Percentiles rank a stretch among this genome's conserved stretches.
phyloP scores from a whole-genome alignment of 768 basidiomycete genomes.

The Strobilomyces dryophilus region DNA sequence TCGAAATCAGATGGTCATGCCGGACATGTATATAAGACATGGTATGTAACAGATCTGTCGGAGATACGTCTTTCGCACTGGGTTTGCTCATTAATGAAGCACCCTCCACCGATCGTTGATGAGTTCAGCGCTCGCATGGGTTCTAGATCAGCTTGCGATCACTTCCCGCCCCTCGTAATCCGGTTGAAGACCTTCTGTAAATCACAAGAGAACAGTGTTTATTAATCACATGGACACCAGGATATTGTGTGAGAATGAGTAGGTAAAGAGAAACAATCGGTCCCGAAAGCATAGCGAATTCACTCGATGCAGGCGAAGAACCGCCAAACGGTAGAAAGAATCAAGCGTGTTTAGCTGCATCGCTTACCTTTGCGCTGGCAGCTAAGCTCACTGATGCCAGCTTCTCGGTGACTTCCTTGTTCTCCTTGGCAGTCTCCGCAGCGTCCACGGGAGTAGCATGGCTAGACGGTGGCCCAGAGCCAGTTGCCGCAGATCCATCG shows the following conservation, averaged over 20 bases:
- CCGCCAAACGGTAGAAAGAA: not conserved
- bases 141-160: not conserved
- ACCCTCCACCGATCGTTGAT: not conserved
- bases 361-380: constrained; percentile 31
- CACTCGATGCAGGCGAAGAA: not conserved
- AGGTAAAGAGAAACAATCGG: constrained; percentile 1
- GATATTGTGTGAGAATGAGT: constrained; percentile 1
- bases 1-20: not conserved
- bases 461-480: not conserved
- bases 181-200: constrained; percentile 29
- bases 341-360: constrained; percentile 13
- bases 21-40: constrained; percentile 2
- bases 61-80: not conserved
- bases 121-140: not conserved
- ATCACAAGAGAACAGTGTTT: constrained; percentile 13
- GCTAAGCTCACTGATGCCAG: constrained; percentile 23
- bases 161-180: constrained; percentile 23
- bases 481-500: constrained; percentile 3
- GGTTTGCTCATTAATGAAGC: not conserved
- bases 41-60: constrained; percentile 4
- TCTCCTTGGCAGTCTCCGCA: constrained; percentile 14
- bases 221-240: constrained; percentile 19
- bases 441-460: not conserved
- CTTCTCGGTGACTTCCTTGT: constrained; percentile 26
- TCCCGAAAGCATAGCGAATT: not conserved